phyloP scores from a whole-genome alignment of 1,284 basidiomycete genomes.

The Malassezia nana region DNA sequence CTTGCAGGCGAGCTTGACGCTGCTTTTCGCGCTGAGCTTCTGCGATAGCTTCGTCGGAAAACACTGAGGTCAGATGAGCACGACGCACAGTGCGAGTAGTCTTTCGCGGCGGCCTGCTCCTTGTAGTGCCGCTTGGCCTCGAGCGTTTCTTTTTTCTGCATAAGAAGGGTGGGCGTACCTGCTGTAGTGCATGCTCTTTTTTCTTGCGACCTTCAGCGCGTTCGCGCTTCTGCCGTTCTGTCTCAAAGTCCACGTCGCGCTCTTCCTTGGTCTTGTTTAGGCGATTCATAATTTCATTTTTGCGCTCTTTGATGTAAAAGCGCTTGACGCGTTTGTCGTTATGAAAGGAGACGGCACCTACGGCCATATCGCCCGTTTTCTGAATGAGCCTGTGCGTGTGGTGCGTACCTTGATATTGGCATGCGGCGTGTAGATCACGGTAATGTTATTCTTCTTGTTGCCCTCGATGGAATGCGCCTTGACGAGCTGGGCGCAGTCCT shows the following conservation, averaged over 20 bases:
- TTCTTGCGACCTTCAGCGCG: conserved; percentile 27
- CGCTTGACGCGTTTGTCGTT: conserved; percentile 60
- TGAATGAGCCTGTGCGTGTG: neutral
- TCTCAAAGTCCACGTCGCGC: conserved; percentile 70
- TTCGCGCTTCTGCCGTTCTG: conserved; percentile 62
- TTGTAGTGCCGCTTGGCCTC: conserved; percentile 50
- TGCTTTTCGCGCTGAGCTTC: conserved; percentile 28
- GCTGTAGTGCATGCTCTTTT: conserved; percentile 29
- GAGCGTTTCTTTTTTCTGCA: conserved; percentile 24
- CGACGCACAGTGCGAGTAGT: conserved; percentile 50
- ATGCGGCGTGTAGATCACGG: conserved; percentile 80
- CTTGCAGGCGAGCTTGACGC: conserved; percentile 14
- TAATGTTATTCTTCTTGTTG: conserved; percentile 89
- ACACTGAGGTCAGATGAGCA: conserved; percentile 20
- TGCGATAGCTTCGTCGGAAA: conserved; percentile 36
- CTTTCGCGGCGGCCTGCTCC: conserved; percentile 50
- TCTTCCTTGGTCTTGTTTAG: conserved; percentile 81
- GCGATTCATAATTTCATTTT: conserved; percentile 83
- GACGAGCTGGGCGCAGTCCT: conserved; percentile 83
- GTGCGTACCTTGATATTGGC: conserved; percentile 30
- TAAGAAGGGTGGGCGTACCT: conserved; percentile 13
- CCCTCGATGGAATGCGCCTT: conserved; percentile 97
- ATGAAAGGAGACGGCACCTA: conserved; percentile 89
- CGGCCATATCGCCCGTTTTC: conserved; percentile 53
- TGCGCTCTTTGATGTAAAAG: conserved; percentile 69